These are phyloP conservation scores for Candida easanensis DNA, from an alignment of 805 yeast genomes.

Conservation along the genomic window DNA sequence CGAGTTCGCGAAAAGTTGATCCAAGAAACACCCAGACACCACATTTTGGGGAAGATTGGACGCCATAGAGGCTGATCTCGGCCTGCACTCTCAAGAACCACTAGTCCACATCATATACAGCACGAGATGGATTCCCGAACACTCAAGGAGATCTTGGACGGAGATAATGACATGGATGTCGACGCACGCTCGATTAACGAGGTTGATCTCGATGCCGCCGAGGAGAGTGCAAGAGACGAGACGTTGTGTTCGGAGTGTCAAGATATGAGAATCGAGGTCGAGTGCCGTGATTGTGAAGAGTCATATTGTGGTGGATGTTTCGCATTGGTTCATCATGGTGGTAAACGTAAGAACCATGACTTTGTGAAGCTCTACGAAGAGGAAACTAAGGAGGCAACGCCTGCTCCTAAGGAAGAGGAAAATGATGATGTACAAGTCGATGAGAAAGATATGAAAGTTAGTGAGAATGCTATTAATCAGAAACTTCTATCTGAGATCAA, in stretches of 20 bases:
- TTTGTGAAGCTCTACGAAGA: constrained; percentile 29
- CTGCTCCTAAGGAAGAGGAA: constrained; percentile 16
- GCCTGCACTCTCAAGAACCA: no score
- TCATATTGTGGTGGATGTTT: constrained; percentile 69
- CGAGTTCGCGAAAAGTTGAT: neutral
- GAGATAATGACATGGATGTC: constrained; percentile 31
- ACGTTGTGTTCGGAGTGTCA: constrained; percentile 65
- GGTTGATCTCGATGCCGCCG: constrained; percentile 20
- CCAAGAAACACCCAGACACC: neutral
- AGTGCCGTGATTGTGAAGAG: constrained; percentile 63
- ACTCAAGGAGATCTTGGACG: constrained; percentile 37
- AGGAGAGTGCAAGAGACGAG: constrained; percentile 33
- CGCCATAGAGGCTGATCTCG: no score
- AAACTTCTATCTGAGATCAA: constrained; percentile 29
- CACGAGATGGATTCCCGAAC: constrained; percentile 26
- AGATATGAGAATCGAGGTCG: constrained; percentile 67
- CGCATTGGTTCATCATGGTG: constrained; percentile 66
- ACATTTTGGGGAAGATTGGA: no score
- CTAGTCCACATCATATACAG: no score
- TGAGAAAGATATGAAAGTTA: constrained; percentile 13
- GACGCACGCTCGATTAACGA: constrained; percentile 11
- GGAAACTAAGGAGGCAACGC: constrained; percentile 15
- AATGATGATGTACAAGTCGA: constrained; percentile 23
- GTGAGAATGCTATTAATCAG: constrained; percentile 1
- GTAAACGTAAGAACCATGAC: constrained; percentile 50